Evolutionary conservation across 2,329 filamentous ascomycete genomes (phyloP), one percentile per base, ranked within the genome.

Genomic region (Thermoascus crustaceus): DNA sequence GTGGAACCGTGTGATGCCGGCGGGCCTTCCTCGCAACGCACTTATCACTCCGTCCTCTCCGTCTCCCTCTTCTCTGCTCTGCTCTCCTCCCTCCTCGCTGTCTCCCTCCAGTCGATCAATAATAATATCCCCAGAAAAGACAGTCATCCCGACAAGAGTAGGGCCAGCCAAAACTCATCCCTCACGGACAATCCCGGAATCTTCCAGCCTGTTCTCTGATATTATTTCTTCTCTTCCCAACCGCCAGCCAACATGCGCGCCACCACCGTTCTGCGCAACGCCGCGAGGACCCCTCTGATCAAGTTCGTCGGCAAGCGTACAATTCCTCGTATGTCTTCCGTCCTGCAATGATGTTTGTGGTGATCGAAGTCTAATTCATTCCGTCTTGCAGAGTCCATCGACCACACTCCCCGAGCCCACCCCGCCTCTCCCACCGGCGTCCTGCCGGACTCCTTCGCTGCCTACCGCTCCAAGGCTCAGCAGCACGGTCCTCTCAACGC

Each of bases 381-480:
- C 18, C 32, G 26, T 37, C 21, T 30, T 37, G 41, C 43, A 66
- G 64, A 64, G 37, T 55, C 61, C 19, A 45, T 68, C 35, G 63
- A 68, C 46, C 74, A 77, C 67, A 67, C 73, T 41, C 75, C 74
- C 44, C 67, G 74, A 43, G 64, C 66, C 41, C 76, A 76, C 60
- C 76, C 74, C 32, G 75, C 71, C 40, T 74, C 72, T 39, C 75
- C 72, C 42, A 63, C 67, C 24, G 54, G 67, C 37, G 53, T 61
- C 40, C 72, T 79, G 8, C 76, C 76, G 16, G 70, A 76, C 48
- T 77, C 74, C 13, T 80, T 80, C 58, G 73, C 73, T 38, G 60
- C 66, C 47, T 79, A 81, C 66, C 69, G 77, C 44, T 63, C 72
- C 48, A 74, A 77, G 62, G 76, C 75, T 32, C 73, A 76, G 54